Evolutionary conservation across 2,329 filamentous ascomycete species (phyloP).

Genomic region (Endoconidiophora laricicola): DNA sequence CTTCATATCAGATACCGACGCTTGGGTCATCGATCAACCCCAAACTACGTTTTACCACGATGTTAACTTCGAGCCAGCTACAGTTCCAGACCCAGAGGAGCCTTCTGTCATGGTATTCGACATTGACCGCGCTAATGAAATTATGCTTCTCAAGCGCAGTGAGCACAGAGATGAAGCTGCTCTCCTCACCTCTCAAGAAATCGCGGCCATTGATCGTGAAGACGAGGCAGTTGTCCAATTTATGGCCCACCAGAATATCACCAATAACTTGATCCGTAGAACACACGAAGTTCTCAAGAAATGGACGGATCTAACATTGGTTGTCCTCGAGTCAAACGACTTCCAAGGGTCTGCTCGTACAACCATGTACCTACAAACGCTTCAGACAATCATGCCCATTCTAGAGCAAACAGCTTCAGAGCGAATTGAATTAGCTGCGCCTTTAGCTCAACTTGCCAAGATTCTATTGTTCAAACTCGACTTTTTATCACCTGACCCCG

Average conservation of each 20-base stretch:
- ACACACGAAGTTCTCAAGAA: conserved; percentile 55
- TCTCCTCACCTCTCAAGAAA: conserved; percentile 32
- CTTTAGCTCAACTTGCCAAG: conserved; percentile 62
- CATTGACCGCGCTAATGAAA: conserved; percentile 52
- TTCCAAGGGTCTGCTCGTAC: conserved; percentile 56
- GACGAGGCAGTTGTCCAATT: conserved; percentile 43
- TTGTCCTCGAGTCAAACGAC: conserved; percentile 69
- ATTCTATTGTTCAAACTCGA: conserved; percentile 57
- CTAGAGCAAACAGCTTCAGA: conserved; percentile 61
- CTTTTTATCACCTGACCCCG: conserved; percentile 8
- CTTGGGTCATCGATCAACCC: conserved; percentile 36
- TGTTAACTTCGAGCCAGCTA: conserved; percentile 8
- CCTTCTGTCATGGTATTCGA: conserved; percentile 48
- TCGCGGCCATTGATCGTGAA: conserved; percentile 37
- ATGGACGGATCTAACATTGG: conserved; percentile 71
- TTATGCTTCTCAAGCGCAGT: conserved; percentile 52
- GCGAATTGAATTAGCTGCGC: conserved; percentile 50
- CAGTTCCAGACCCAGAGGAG: conserved; percentile 25
- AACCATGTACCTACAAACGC: conserved; percentile 66
- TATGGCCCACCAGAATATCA: conserved; percentile 46
- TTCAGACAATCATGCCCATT: conserved; percentile 78
- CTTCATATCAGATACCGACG: conserved; percentile 46
- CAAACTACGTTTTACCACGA: conserved; percentile 38
- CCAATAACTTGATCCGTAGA: conserved; percentile 37
- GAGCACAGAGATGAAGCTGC: conserved; percentile 37